These are phyloP conservation scores for Elsinoe australis DNA, from an alignment of 2,329 filamentous ascomycete species.

Conservation along the genomic window DNA sequence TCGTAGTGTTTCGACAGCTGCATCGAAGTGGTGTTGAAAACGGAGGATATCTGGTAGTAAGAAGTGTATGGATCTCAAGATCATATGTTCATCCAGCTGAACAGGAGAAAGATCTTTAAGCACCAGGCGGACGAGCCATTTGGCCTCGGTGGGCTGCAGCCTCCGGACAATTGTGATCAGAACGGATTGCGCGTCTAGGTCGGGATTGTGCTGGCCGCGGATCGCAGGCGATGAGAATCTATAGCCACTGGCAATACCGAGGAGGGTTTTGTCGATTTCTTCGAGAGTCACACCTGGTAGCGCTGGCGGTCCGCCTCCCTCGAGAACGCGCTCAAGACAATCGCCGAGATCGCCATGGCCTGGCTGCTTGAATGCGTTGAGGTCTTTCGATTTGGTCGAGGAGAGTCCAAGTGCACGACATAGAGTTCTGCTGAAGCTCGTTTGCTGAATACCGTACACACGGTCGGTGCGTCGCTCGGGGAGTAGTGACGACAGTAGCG, in stretches of 20 bases:
- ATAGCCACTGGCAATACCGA: slow-evolving; percentile 59
- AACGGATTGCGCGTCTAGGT: slow-evolving; percentile 26
- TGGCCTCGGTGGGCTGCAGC: slow-evolving; percentile 61
- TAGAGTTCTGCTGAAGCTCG: slow-evolving; percentile 58
- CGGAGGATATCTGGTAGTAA: slow-evolving; percentile 61
- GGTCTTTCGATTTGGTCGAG: slow-evolving; percentile 50
- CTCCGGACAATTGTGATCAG: slow-evolving; percentile 53
- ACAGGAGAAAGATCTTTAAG: slow-evolving; percentile 69
- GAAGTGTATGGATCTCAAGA: slow-evolving; percentile 59
- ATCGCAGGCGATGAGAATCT: slow-evolving; percentile 63
- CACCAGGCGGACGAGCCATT: slow-evolving; percentile 78
- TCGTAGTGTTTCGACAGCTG: slow-evolving; percentile 51
- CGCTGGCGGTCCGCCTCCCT: slow-evolving; percentile 43
- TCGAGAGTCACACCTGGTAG: slow-evolving; percentile 52
- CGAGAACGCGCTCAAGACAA: slow-evolving; percentile 60
- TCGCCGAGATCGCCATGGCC: slow-evolving; percentile 61
- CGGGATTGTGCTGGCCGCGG: slow-evolving; percentile 27
- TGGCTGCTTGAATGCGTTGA: slow-evolving; percentile 55
- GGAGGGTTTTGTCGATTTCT: slow-evolving; percentile 61
- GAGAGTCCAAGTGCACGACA: slow-evolving; percentile 59
- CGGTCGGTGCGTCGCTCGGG: slow-evolving; percentile 70
- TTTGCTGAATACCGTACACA: slow-evolving; percentile 62
- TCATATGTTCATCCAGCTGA: slow-evolving; percentile 48
- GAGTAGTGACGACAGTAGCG: slow-evolving; percentile 67
- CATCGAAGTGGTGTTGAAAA: slow-evolving; percentile 60